Evolutionary conservation across 441 rosid genomes (phyloP), one percentile per base, ranked within the genome.

Genomic region (Francoa sonchifolia): DNA sequence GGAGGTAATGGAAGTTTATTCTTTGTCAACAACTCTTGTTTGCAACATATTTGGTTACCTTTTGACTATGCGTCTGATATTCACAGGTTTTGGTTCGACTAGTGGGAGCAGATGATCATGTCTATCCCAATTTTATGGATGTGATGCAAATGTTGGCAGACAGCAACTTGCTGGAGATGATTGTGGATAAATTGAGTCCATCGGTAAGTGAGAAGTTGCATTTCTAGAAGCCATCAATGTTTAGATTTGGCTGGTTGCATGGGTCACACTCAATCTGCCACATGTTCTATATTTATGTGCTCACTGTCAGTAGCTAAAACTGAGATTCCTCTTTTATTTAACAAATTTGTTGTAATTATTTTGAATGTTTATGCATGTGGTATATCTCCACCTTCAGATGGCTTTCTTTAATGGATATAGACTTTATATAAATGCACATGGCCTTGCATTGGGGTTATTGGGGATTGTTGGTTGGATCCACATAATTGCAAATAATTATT

Each of bases 91-190:
- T 87, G 69, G 79, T 92, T 60, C 82, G 97, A 54, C 63, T 92
- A 11, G 97, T 92, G 15, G 95, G 99, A 19, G 97, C 94, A 9
- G 99, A 92, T 51, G 94, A 87, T 61, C 84, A 87, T 42, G 77
- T 83, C 10, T 92, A 83, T 77, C 95, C 97, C 39, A 87, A 87
- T 64, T 79, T 79, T 63, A 54, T 67, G 65, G 97, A 87, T 62
- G 95, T 92, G 71, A 87, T 92, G 94, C 95, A 77, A 54, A 83
- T 92, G 86, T 58, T 92, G 68, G 94, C 95, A 55, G 95, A 83
- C 41, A 77, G 94, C 63, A 65, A 73, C 69, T 64, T 81, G 58
- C 77, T 92, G 15, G 95, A 92, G 65, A 87, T 92, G 97, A 78
- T 92, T 12, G 89, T 83, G 45, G 92, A 92, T 61, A 83, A 92